Evolutionary conservation across 2,329 filamentous ascomycete genomes (phyloP).

Genomic region (Paraphaeosphaeria sporulosa): DNA sequence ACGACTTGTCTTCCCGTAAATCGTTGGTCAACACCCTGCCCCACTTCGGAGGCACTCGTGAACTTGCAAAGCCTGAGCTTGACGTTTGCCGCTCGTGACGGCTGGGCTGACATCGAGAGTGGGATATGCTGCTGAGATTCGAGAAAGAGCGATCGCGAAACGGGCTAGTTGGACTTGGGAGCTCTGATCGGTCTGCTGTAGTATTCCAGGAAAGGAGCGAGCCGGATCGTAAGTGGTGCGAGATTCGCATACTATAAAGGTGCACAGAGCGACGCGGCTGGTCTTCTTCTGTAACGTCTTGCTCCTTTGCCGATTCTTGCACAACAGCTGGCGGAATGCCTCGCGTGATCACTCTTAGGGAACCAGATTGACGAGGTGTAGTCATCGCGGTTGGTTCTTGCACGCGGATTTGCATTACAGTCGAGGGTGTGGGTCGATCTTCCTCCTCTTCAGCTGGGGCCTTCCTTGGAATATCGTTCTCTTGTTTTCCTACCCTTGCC

Average conservation of each 20-base stretch:
- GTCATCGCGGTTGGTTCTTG: constrained; percentile 28
- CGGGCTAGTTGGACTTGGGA: constrained; percentile 22
- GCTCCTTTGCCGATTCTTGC: not conserved
- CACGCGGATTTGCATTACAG: constrained; percentile 25
- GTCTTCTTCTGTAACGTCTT: constrained; percentile 23
- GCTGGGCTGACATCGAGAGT: constrained; percentile 16
- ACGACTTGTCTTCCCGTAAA: constrained; percentile 36
- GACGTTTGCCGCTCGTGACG: constrained; percentile 42
- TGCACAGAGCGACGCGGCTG: constrained; percentile 46
- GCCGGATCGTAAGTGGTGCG: constrained; percentile 53
- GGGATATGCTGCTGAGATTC: constrained; percentile 28
- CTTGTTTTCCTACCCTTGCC: not conserved
- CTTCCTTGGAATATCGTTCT: not conserved
- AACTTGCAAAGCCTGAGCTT: constrained; percentile 48
- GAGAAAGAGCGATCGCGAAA: constrained; percentile 29
- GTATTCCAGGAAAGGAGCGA: constrained; percentile 50
- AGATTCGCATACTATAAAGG: constrained; percentile 55
- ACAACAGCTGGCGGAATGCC: constrained; percentile 16
- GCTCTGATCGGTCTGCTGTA: constrained; percentile 30
- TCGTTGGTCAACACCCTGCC: constrained; percentile 40
- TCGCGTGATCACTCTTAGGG: constrained; percentile 16
- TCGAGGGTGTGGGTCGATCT: constrained; percentile 8
- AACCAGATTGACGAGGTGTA: constrained; percentile 27
- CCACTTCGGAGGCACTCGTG: constrained; percentile 48
- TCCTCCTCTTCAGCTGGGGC: not conserved